Percentiles rank a stretch among this genome's conserved stretches.
Evolutionary conservation across 2,329 filamentous ascomycete species (phyloP).

Genomic region (Ramichloridium luteum): DNA sequence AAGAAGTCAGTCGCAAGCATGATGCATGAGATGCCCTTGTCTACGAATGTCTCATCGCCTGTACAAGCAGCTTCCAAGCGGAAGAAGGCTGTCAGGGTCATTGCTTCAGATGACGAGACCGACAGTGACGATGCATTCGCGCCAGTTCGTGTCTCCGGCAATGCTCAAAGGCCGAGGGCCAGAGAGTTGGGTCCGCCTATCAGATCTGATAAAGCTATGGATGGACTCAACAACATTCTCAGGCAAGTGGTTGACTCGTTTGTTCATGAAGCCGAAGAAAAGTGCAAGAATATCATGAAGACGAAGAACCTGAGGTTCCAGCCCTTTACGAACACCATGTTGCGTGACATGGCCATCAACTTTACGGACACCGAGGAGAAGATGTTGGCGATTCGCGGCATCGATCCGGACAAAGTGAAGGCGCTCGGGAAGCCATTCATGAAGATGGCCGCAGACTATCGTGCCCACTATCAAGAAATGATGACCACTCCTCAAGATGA

Average conservation of each 20-base stretch:
- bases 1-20: conserved; percentile 25
- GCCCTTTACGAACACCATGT: conserved; percentile 55
- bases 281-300: conserved; percentile 51
- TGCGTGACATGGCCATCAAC: conserved; percentile 60
- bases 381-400: conserved; percentile 52
- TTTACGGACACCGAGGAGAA: conserved; percentile 51
- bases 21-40: conserved; percentile 41
- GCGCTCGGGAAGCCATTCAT: conserved; percentile 51
- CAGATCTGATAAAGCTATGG: conserved; percentile 42
- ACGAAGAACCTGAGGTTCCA: conserved; percentile 44
- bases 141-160: conserved; percentile 25
- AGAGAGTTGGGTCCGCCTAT: conserved; percentile 46
- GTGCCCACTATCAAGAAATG: conserved; percentile 27
- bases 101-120: conserved; percentile 28
- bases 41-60: conserved; percentile 57
- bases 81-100: conserved; percentile 23
- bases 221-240: conserved; percentile 47
- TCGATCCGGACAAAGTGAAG: conserved; percentile 50
- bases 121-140: conserved; percentile 37
- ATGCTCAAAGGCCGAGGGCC: conserved; percentile 27
- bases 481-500: conserved; percentile 27
- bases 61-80: conserved; percentile 36
- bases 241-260: conserved; percentile 53
- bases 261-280: conserved; percentile 46
- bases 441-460: conserved; percentile 39